These are phyloP conservation scores for Nemania bipapillata DNA, from an alignment of 2,329 filamentous ascomycete genomes.

Conservation along the genomic window DNA sequence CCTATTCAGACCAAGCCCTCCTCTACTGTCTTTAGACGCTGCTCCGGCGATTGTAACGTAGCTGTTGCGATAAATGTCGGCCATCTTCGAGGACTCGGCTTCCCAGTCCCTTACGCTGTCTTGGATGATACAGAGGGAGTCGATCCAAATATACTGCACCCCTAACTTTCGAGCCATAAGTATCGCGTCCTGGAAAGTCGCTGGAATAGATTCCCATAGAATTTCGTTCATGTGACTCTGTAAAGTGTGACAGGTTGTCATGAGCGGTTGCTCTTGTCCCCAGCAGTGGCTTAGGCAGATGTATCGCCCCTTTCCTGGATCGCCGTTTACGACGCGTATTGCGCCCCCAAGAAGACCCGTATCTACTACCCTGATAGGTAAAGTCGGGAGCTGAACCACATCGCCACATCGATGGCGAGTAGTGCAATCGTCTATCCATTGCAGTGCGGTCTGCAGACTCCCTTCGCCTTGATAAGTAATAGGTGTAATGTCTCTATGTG, in stretches of 20 bases:
- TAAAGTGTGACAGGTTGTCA: neutral
- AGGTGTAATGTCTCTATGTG: slow-evolving; percentile 31
- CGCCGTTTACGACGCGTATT: slow-evolving; percentile 10
- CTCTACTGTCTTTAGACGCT: slow-evolving; percentile 10
- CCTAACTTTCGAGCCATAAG: slow-evolving; percentile 21
- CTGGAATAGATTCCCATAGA: slow-evolving; percentile 17
- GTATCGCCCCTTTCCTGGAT: slow-evolving; percentile 1
- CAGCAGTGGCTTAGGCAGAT: slow-evolving; percentile 11
- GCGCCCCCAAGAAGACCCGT: slow-evolving; percentile 19
- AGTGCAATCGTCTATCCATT: slow-evolving; percentile 30
- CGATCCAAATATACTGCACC: slow-evolving; percentile 29
- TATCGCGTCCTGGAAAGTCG: slow-evolving; percentile 30
- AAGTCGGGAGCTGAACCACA: neutral
- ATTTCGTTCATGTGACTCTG: slow-evolving; percentile 10
- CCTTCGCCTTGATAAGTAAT: slow-evolving; percentile 20
- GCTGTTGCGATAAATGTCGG: slow-evolving; percentile 31
- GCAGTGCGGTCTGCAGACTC: slow-evolving; percentile 30
- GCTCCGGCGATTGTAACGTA: slow-evolving; percentile 30
- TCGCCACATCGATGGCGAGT: slow-evolving; percentile 15
- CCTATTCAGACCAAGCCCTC: slow-evolving; percentile 13
- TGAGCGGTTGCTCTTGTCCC: slow-evolving; percentile 8
- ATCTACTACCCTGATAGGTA: slow-evolving; percentile 26
- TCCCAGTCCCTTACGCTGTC: slow-evolving; percentile 28
- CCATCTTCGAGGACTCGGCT: slow-evolving; percentile 31
- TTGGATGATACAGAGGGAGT: slow-evolving; percentile 22